phyloP scores from a whole-genome alignment of 768 basidiomycete species.

The Auricularia cornea region DNA sequence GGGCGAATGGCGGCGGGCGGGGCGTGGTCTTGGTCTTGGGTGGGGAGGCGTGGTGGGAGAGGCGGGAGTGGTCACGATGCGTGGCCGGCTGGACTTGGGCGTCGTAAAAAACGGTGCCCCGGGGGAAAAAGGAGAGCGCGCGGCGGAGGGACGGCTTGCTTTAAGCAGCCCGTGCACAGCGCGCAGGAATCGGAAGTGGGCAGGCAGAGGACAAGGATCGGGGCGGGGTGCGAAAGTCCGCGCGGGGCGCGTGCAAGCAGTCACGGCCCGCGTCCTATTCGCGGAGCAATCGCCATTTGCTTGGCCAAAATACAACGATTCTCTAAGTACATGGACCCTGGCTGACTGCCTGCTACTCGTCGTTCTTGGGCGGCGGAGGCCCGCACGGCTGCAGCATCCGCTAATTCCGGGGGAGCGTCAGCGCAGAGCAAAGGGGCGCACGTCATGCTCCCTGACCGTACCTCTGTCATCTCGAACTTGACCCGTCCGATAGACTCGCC shows the following conservation, averaged over 20 bases:
- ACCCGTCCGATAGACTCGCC: conserved; percentile 84
- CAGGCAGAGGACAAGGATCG: neutral
- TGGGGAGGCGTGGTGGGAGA: neutral
- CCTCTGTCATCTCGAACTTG: conserved; percentile 96
- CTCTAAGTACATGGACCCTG: neutral
- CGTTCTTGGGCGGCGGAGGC: conserved; percentile 83
- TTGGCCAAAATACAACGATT: neutral
- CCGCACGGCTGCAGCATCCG: conserved; percentile 94
- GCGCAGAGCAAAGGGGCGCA: conserved; percentile 5
- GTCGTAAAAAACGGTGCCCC: neutral
- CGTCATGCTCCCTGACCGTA: conserved; percentile 23
- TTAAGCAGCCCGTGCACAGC: neutral
- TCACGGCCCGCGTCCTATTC: neutral
- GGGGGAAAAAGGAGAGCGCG: too few relatives aligned
- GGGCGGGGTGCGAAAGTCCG: too few relatives aligned
- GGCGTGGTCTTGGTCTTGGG: neutral
- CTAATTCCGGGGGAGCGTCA: conserved; percentile 43
- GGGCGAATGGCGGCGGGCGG: neutral
- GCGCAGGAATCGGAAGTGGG: neutral
- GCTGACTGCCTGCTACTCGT: conserved; percentile 32
- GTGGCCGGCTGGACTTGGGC: neutral
- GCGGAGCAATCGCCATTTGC: too few relatives aligned
- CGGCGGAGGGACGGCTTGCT: too few relatives aligned
- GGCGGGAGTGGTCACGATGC: neutral
- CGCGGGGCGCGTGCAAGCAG: too few relatives aligned